Percentiles rank a stretch among this genome's conserved stretches.
These are phyloP conservation scores for Boletus tylopilopsis DNA, from an alignment of 768 basidiomycete species.

Conservation along the genomic window DNA sequence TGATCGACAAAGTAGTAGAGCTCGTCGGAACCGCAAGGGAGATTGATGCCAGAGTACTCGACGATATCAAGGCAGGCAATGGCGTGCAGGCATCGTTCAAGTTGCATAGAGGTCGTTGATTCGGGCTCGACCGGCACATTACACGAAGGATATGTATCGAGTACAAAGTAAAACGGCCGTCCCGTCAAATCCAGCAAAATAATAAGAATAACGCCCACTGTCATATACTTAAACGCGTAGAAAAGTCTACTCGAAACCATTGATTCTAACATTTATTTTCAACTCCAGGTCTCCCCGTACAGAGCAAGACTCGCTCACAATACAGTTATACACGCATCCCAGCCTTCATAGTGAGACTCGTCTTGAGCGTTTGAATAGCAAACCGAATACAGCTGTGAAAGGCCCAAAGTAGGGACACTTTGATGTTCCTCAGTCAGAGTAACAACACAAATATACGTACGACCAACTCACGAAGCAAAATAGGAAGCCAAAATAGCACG, in stretches of 20 bases:
- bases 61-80: slow-evolving; percentile 71
- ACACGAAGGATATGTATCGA: slow-evolving; percentile 17
- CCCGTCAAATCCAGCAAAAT: slow-evolving; percentile 18
- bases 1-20: slow-evolving; percentile 53
- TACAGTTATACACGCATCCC: slow-evolving; percentile 33
- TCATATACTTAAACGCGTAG: background rate
- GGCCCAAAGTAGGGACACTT: slow-evolving; percentile 63
- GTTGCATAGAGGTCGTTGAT: slow-evolving; percentile 56
- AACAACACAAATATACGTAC: background rate
- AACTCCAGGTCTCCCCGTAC: background rate
- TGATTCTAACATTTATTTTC: background rate
- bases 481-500: slow-evolving; percentile 81
- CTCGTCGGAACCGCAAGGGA: slow-evolving; percentile 55
- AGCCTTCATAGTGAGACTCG: slow-evolving; percentile 43
- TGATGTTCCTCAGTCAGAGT: slow-evolving; percentile 7
- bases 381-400: slow-evolving; percentile 53
- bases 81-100: slow-evolving; percentile 78
- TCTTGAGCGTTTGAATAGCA: slow-evolving; percentile 46
- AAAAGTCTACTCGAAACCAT: slow-evolving; percentile 7
- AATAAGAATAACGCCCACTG: slow-evolving; percentile 12
- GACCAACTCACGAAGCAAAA: slow-evolving; percentile 65
- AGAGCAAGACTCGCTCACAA: background rate
- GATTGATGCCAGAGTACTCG: slow-evolving; percentile 68
- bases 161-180: slow-evolving; percentile 18
- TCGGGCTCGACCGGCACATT: slow-evolving; percentile 11